Evolutionary conservation across 2,329 filamentous ascomycete species (phyloP).

Genomic region (Fusarium hostae): DNA sequence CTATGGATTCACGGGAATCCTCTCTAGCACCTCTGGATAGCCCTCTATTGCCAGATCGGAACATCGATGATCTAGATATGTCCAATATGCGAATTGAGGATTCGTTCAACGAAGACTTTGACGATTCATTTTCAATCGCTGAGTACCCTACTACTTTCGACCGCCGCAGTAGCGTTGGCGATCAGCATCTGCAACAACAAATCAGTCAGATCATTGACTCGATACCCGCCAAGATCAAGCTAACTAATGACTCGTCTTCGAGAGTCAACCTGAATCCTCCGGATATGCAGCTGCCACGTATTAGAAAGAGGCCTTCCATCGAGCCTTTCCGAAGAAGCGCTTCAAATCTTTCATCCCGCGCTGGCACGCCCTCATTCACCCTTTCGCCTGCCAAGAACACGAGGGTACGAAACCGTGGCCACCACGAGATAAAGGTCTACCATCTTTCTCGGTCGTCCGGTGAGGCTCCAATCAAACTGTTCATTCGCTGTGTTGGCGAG

Average conservation of each 20-base stretch:
- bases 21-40: slow-evolving; percentile 59
- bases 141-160: slow-evolving; percentile 43
- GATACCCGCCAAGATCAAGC: slow-evolving; percentile 82
- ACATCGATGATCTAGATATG: slow-evolving; percentile 52
- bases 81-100: slow-evolving; percentile 57
- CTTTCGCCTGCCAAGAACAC: slow-evolving; percentile 71
- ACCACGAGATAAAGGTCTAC: slow-evolving; percentile 88
- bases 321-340: slow-evolving; percentile 59
- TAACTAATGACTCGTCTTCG: slow-evolving; percentile 65
- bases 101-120: slow-evolving; percentile 60
- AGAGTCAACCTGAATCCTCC: slow-evolving; percentile 67
- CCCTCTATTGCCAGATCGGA: slow-evolving; percentile 57
- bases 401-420: slow-evolving; percentile 61
- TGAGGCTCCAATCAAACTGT: slow-evolving; percentile 91
- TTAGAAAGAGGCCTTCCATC: slow-evolving; percentile 56
- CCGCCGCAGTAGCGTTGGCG: slow-evolving; percentile 55
- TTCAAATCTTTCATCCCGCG: slow-evolving; percentile 65
- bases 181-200: slow-evolving; percentile 80
- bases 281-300: slow-evolving; percentile 63
- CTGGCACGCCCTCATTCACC: slow-evolving; percentile 74
- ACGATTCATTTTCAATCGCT: slow-evolving; percentile 52
- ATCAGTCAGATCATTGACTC: slow-evolving; percentile 81
- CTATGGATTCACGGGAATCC: slow-evolving; percentile 31
- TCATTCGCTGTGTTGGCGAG: slow-evolving; percentile 92
- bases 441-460: slow-evolving; percentile 87